These are phyloP conservation scores for Fonsecaea erecta DNA, from an alignment of 2,329 filamentous ascomycete genomes.

Conservation along the genomic window DNA sequence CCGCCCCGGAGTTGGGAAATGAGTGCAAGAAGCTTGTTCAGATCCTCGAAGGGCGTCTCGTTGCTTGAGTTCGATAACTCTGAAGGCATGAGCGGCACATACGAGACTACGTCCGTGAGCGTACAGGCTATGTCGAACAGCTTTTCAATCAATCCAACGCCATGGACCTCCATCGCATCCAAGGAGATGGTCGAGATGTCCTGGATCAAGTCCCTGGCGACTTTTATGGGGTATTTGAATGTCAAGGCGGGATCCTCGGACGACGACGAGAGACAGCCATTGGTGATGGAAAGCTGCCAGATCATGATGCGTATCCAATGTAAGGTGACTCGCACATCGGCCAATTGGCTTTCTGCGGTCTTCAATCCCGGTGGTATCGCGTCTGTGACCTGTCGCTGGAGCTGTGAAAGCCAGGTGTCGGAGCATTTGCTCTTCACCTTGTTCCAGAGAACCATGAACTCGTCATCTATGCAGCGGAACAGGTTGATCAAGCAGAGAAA, in stretches of 20 bases:
- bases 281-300: slow-evolving; percentile 72
- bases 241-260: slow-evolving; percentile 63
- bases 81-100: slow-evolving; percentile 48
- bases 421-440: slow-evolving; percentile 65
- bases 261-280: slow-evolving; percentile 67
- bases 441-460: slow-evolving; percentile 69
- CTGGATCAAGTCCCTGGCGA: slow-evolving; percentile 65
- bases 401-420: slow-evolving; percentile 58
- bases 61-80: slow-evolving; percentile 3
- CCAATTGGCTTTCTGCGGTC: slow-evolving; percentile 36
- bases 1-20: slow-evolving; percentile 74
- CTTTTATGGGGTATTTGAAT: slow-evolving; percentile 66
- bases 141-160: slow-evolving; percentile 79
- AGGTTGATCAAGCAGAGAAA: slow-evolving; percentile 67
- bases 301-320: slow-evolving; percentile 73
- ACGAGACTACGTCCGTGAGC: slow-evolving; percentile 73
- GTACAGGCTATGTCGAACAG: slow-evolving; percentile 76
- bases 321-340: slow-evolving; percentile 62
- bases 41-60: slow-evolving; percentile 67
- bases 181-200: slow-evolving; percentile 74
- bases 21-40: slow-evolving; percentile 70
- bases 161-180: slow-evolving; percentile 74
- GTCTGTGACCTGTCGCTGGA: slow-evolving; percentile 61
- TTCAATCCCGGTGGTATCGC: slow-evolving; percentile 31
- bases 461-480: slow-evolving; percentile 69